phyloP scores from a whole-genome alignment of 2,329 filamentous ascomycete species.

The Aureobasidium sp. region DNA sequence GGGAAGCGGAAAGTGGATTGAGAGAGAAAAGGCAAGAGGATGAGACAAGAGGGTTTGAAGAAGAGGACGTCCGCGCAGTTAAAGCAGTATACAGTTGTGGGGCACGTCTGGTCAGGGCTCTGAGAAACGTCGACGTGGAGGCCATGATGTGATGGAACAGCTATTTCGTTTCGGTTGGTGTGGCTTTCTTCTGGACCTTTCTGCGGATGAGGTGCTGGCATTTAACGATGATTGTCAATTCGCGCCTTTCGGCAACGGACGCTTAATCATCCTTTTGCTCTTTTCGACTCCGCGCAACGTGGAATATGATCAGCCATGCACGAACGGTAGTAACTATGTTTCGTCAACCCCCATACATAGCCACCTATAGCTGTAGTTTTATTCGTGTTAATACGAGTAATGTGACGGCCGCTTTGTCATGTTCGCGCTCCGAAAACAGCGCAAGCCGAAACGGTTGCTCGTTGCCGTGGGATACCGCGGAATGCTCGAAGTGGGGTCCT shows the following conservation, averaged over 20 bases:
- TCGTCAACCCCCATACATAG: neutral
- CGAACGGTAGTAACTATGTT: neutral
- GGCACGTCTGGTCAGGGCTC: constrained; percentile 10
- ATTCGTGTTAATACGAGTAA: neutral
- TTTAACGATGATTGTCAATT: neutral
- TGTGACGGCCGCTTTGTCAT: neutral
- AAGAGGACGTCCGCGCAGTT: neutral
- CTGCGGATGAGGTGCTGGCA: neutral
- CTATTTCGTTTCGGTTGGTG: neutral
- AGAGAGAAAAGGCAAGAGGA: neutral
- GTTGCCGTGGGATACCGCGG: neutral
- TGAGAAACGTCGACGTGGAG: constrained; percentile 1
- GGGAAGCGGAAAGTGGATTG: neutral
- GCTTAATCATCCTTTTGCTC: neutral
- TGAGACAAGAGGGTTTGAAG: neutral
- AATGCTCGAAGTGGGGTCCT: neutral
- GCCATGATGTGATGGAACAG: neutral
- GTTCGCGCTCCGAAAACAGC: neutral
- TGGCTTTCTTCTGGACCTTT: neutral
- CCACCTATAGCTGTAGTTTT: neutral
- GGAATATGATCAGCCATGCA: neutral
- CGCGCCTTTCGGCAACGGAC: neutral
- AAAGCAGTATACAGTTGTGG: constrained; percentile 11
- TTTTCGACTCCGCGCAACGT: neutral
- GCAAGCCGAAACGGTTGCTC: neutral